Conservation (phyloP, 106 monocot genomes). For the Hemerocallis citrina region DNA sequence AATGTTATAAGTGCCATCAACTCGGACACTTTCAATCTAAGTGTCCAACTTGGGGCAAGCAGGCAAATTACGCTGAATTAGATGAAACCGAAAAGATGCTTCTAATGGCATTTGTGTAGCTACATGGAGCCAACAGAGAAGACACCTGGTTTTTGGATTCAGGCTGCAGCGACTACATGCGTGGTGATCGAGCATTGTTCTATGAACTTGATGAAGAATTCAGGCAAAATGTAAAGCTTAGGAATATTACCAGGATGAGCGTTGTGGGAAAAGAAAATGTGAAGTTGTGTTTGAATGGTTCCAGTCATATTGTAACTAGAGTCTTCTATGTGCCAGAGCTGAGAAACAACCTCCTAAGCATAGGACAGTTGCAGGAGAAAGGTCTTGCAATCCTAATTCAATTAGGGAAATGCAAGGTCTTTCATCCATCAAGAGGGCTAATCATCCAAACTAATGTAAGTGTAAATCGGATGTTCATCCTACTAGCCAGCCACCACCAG, state of each 20-base stretch:
- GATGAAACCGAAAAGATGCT: neutral
- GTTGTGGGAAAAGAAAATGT: neutral
- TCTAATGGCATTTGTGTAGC: neutral
- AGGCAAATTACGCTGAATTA: neutral
- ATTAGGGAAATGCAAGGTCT: neutral
- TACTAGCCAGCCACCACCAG: neutral
- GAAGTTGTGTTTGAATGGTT: neutral
- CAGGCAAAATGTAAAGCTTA: neutral
- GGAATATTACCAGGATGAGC: neutral
- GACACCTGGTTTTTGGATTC: neutral
- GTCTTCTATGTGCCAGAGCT: neutral
- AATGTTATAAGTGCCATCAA: neutral
- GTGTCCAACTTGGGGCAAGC: neutral
- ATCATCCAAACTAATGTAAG: neutral
- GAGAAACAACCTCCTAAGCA: neutral
- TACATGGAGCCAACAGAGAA: neutral
- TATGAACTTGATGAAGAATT: neutral
- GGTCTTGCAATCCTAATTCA: neutral
- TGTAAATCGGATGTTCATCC: neutral
- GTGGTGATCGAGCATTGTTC: neutral
- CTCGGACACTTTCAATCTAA: neutral
- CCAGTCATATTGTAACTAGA: neutral
- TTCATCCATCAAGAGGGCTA: neutral
- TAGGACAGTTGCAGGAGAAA: neutral
- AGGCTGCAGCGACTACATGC: neutral